Percentiles rank a stretch among this genome's conserved stretches.
Evolutionary conservation across 306 rosid species (phyloP).

Genomic region (Lablab purpureus): DNA sequence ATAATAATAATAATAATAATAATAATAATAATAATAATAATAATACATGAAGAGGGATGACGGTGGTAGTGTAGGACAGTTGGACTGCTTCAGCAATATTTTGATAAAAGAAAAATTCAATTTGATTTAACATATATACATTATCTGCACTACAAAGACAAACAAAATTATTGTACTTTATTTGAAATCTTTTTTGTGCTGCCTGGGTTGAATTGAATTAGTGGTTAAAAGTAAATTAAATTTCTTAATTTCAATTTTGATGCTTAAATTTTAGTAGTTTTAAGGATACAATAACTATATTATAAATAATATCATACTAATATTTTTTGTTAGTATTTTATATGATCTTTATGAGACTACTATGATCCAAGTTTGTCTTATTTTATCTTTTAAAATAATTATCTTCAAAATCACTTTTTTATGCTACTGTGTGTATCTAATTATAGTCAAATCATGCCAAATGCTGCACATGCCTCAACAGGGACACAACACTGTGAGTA

Average conservation of each 20-base stretch:
- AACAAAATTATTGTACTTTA: not conserved
- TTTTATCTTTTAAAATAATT: not conserved
- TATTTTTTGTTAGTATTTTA: not conserved
- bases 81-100: not conserved
- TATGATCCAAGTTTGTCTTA: not conserved
- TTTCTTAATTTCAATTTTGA: not conserved
- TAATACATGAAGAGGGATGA: not conserved
- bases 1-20: too few species aligned
- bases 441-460: not conserved
- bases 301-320: not conserved
- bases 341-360: not conserved
- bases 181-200: not conserved
- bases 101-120: not conserved
- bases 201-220: not conserved
- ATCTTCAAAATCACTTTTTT: not conserved
- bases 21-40: too few species aligned
- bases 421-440: not conserved
- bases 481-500: not conserved
- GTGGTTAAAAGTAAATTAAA: not conserved
- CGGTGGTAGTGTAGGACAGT: not conserved
- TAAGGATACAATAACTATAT: too few species aligned
- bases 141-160: not conserved
- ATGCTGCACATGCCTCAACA: constrained; percentile 33
- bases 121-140: not conserved
- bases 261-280: not conserved